Evolutionary conservation across 768 basidiomycete species (phyloP), one percentile per base, ranked within the genome.

Genomic region (Mycena venus): DNA sequence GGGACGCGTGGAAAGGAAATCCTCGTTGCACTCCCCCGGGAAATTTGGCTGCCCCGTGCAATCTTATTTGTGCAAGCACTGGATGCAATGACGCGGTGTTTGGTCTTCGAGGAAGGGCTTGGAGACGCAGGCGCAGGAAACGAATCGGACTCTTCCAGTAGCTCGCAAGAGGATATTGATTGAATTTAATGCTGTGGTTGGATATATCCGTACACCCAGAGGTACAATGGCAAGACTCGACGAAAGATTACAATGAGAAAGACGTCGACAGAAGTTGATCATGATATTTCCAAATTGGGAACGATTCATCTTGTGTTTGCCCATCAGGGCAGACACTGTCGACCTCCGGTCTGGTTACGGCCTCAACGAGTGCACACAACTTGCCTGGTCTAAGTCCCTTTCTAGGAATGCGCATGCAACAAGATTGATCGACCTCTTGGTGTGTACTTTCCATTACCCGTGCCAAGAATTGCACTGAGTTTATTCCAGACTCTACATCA

Each of bases 41-140:
- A 58, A 1, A 47, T 68, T 15, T 68, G 66, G 66, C 66, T 68
- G 23, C 66, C 66, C 21, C 38, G 66, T 17, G 66, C 66, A 12
- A 21, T 68, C 14, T 44, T 42, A 4, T 68, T 68, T 32, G 53
- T 40, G 8, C 66, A 68, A 32, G 66, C n/a, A 3, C 29, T 68
- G 0, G 66, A 68, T 23, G 55, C 42, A 2, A 58, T 68, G 66
- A 42, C 25, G 8, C 53, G 66, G 1, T 3, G 36, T 23, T 27
- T 68, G 40, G 55, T 31, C 3, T 58, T 56, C 10, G 17, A 68
- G 27, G 53, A 58, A 3, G 49, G 27, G 8, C 0, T 8, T 1
- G 34, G 32, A 15, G 63, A 34, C 8, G 29, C n/a, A n/a, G 11
- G 60, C 12, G 6, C 32, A 40, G 25, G 19, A n/a, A 47, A n/a